Base-by-base conservation (phyloP, 139 green algal species). In the Volvox reticuliferus region DNA sequence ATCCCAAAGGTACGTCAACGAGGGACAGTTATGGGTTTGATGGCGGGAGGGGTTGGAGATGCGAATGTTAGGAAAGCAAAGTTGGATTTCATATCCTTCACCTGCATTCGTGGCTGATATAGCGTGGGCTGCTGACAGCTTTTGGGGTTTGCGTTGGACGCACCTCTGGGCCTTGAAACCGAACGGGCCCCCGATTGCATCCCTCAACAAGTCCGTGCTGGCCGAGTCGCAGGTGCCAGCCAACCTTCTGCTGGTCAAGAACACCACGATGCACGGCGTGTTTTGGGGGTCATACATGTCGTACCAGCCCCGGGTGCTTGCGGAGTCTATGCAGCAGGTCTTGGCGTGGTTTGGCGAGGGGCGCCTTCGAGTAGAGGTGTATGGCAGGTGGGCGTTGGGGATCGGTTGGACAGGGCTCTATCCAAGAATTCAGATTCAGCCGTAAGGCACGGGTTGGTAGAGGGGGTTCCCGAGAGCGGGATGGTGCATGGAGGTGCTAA, bases 191-290 rank as follows among this genome's bases (percentile, higher is more conserved):
- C 44, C 44, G 9, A 55, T 9, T 55, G 44, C 44, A 9, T 14
- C 44, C 44, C 44, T 55, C 44, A 14, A 9, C 44, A 55, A 55
- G 5, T 9, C 44, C 44, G 44, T 55, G 44, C 44, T 9, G 44
- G 44, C 44, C 44, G 5, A 9, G 44, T 55, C 36, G 76, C 92
- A 93, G 73, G 93, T 98, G 33, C 79, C 94, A n/a, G 92, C 97
- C 44, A 99, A 99, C 94, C 94, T 98, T 30, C 91, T 95, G 17
- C 93, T 98, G 76, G 97, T 99, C 0, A 99, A 99, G 94, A 99
- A 99, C 91, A 88, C 95, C 24, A 98, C 97, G 13, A 68, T 97
- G 62, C 96, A 97, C 89, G 97, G 97, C 28, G 44, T 98, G 26
- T 98, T 97, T 82, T 98, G 97, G 97, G 97, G 97, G 32, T 93